Base-by-base conservation (phyloP, 2,329 filamentous ascomycete genomes). In the Cladosporium sp. region DNA sequence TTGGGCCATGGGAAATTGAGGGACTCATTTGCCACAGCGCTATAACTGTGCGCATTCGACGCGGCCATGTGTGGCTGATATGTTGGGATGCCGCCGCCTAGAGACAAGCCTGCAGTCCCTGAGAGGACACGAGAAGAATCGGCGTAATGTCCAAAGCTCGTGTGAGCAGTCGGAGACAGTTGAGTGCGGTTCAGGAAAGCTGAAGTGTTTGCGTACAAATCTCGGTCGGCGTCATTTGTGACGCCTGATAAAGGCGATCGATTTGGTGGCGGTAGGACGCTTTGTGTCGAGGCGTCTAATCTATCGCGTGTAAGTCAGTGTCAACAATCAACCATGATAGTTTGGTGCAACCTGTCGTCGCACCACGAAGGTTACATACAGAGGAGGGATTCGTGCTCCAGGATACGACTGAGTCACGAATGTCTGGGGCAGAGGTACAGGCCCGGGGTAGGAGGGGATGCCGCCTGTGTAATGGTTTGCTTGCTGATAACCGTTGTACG, bases 1-100 rank as follows among this genome's bases (percentile, higher is more conserved):
- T 75, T 67, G 36, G 79, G 76, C 74, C 82, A 84, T 4, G 82
- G 82, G 34, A 82, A 82, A 30, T 76, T 78, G 25, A 77, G 54
- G 46, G 69, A 75, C 58, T 76, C 74, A 48, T 63, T 73, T 49
- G 67, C 67, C 32, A 68, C 66, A 56, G 66, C 64, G 61, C 66
- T 69, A 67, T 74, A 75, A 34, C 70, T 69, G 57, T 68, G 66
- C 16, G 51, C 58, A 53, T 49, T 64, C 18, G 72, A 60, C 39
- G 72, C 70, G 43, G 74, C 70, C 74, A 76, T 76, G 64, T 72
- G 65, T 28, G 34, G 32, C 34, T 58, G 28, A 59, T 65, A 65
- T 32, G 49, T 30, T 57, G 48, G 63, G 8, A 53, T 25, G 16
- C 51, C 51, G 34, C 39, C 32, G 30, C 65, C 69, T 21, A 73